These are phyloP conservation scores for Zhuliangozyma blackwelliae DNA, from an alignment of 1,139 yeast genomes.

Conservation along the genomic window DNA sequence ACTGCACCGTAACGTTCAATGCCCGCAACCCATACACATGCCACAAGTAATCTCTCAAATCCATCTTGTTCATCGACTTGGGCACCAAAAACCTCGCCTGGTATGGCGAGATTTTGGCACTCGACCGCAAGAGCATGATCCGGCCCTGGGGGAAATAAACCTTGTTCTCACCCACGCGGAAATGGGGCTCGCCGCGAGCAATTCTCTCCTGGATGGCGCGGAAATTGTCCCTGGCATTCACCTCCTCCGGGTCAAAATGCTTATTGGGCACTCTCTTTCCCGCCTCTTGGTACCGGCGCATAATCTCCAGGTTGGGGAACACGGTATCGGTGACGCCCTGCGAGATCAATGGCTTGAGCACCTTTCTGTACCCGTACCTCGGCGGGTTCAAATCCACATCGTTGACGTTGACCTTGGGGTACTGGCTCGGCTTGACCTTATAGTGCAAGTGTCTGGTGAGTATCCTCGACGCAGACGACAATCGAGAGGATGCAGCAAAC, in stretches of 20 bases:
- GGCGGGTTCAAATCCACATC: slow-evolving; percentile 40
- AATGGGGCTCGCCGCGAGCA: slow-evolving; percentile 69
- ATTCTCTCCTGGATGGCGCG: slow-evolving; percentile 52
- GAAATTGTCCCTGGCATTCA: slow-evolving; percentile 34
- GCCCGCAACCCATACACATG: slow-evolving; percentile 86
- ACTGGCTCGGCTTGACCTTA: slow-evolving; percentile 27
- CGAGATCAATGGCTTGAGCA: slow-evolving; percentile 38
- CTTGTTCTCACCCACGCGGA: slow-evolving; percentile 68
- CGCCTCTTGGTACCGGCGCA: slow-evolving; percentile 28
- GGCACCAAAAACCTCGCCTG: slow-evolving; percentile 95
- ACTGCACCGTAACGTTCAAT: slow-evolving; percentile 78
- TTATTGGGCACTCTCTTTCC: slow-evolving; percentile 45
- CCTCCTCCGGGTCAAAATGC: slow-evolving; percentile 24
- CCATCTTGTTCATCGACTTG: slow-evolving; percentile 83
- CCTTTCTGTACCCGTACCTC: slow-evolving; percentile 36
- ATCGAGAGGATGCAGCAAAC: too few relatives aligned
- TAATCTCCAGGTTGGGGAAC: slow-evolving; percentile 39
- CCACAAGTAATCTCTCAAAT: slow-evolving; percentile 85
- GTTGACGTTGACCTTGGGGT: slow-evolving; percentile 38
- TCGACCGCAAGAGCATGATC: slow-evolving; percentile 73
- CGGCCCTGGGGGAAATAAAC: slow-evolving; percentile 83
- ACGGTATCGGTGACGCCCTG: slow-evolving; percentile 38
- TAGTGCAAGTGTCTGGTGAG: slow-evolving; percentile 27
- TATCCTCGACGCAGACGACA: slow-evolving; percentile 1
- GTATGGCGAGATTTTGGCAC: slow-evolving; percentile 91